phyloP scores from a whole-genome alignment of 768 basidiomycete species.

The Trametes meyenii region DNA sequence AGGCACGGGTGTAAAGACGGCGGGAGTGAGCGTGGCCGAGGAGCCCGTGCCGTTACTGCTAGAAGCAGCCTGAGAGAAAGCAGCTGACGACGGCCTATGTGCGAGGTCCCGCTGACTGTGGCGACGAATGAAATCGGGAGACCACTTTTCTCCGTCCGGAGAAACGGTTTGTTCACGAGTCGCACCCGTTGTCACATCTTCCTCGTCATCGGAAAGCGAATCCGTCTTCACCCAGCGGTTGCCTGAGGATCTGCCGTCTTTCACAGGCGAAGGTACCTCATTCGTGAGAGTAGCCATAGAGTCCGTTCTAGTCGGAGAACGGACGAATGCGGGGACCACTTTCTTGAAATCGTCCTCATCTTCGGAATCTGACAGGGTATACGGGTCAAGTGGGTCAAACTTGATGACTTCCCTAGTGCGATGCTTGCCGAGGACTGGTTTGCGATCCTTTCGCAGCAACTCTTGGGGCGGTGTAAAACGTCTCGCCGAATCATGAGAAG shows the following conservation, averaged over 20 bases:
- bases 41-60: constrained; percentile 15
- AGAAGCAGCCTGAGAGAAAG: constrained; percentile 30
- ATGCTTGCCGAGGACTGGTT: constrained; percentile 26
- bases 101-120: constrained; percentile 31
- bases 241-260: background rate
- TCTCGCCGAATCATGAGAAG: constrained; percentile 19
- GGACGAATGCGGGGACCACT: constrained; percentile 20
- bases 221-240: constrained; percentile 1
- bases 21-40: constrained; percentile 22
- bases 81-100: constrained; percentile 25
- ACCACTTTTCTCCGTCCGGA: constrained; percentile 41
- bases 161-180: background rate
- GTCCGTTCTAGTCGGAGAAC: constrained; percentile 25
- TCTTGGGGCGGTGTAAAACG: constrained; percentile 22
- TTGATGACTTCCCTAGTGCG: constrained; percentile 48
- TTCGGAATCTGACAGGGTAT: constrained; percentile 25
- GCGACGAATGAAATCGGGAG: constrained; percentile 52
- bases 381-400: constrained; percentile 36
- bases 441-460: constrained; percentile 23
- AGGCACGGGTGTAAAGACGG: constrained; percentile 47
- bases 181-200: constrained; percentile 28
- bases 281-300: constrained; percentile 31
- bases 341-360: constrained; percentile 39
- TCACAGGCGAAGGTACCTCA: constrained; percentile 13
- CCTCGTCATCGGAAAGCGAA: constrained; percentile 36